phyloP scores from a whole-genome alignment of 1,284 basidiomycete genomes.

The Boletellus sp. region DNA sequence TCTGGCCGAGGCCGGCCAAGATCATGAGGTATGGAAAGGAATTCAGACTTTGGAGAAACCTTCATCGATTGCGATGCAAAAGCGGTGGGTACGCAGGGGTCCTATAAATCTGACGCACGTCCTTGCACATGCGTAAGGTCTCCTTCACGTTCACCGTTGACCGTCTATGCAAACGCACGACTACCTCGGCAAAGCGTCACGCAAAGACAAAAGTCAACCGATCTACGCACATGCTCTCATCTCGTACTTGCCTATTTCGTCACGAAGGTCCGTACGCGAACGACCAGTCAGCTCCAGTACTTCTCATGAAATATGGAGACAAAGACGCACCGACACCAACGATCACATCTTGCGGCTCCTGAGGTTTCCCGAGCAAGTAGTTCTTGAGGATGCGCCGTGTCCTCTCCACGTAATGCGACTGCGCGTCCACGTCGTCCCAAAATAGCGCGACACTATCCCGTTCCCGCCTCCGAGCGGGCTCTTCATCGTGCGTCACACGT shows the following conservation, averaged over 20 bases:
- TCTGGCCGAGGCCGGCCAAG: too few species aligned
- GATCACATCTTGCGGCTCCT: conserved; percentile 81
- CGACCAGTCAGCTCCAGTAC: too few species aligned
- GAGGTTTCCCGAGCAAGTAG: conserved; percentile 65
- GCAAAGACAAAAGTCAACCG: not conserved
- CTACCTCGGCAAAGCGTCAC: not conserved
- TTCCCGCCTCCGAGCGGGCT: conserved; percentile 78
- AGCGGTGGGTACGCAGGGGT: too few species aligned
- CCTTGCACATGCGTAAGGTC: too few species aligned
- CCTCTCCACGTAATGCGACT: conserved; percentile 83
- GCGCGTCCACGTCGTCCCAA: conserved; percentile 87
- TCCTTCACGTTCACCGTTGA: conserved; percentile 4
- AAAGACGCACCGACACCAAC: conserved; percentile 47
- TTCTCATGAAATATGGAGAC: too few species aligned
- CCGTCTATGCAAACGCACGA: conserved; percentile 6
- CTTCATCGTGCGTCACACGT: conserved; percentile 82
- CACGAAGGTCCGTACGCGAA: not conserved
- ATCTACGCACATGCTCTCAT: conserved; percentile 56
- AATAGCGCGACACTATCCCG: conserved; percentile 82
- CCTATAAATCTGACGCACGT: too few species aligned
- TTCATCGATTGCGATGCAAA: too few species aligned
- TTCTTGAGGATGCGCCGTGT: conserved; percentile 77
- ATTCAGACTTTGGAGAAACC: too few species aligned
- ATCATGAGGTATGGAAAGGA: too few species aligned
- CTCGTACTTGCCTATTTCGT: conserved; percentile 47